phyloP scores from a whole-genome alignment of 2,329 filamentous ascomycete species.

The Akanthomyces muscarius region DNA sequence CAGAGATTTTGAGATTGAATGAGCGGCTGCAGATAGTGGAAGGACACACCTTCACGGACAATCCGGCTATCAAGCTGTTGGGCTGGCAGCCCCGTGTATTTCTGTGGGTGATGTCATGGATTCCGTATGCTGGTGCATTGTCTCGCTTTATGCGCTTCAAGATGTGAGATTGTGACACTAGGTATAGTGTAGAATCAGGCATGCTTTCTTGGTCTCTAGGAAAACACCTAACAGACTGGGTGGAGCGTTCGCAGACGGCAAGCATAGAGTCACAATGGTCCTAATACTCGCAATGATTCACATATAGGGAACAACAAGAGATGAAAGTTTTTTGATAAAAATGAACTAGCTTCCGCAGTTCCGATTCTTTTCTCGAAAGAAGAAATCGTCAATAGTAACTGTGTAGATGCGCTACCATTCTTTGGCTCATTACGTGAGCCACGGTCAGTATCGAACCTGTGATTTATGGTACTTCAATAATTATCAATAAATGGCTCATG shows the following conservation, averaged over 20 bases:
- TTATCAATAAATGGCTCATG: too few relatives aligned
- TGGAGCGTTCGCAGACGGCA: background rate
- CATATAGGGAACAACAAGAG: background rate
- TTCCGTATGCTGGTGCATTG: background rate
- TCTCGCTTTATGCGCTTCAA: background rate
- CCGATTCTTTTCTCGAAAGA: too few relatives aligned
- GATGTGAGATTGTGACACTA: background rate
- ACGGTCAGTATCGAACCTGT: too few relatives aligned
- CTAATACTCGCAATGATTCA: background rate
- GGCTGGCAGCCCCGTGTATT: background rate
- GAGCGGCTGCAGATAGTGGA: background rate
- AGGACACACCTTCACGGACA: background rate
- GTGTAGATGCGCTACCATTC: too few relatives aligned
- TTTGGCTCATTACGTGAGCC: too few relatives aligned
- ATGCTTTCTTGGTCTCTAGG: too few relatives aligned
- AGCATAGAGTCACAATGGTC: background rate
- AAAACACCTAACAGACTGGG: too few relatives aligned
- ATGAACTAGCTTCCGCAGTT: too few relatives aligned
- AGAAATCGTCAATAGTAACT: too few relatives aligned
- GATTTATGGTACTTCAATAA: too few relatives aligned
- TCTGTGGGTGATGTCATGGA: slow-evolving; percentile 3
- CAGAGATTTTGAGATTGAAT: background rate
- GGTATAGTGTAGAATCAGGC: too few relatives aligned
- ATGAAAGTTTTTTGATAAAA: too few relatives aligned
- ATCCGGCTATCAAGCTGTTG: background rate